Evolutionary conservation across 73 alveolate genomes (phyloP), one percentile per base, ranked within the genome.

Genomic region (Blepharisma stoltei): DNA sequence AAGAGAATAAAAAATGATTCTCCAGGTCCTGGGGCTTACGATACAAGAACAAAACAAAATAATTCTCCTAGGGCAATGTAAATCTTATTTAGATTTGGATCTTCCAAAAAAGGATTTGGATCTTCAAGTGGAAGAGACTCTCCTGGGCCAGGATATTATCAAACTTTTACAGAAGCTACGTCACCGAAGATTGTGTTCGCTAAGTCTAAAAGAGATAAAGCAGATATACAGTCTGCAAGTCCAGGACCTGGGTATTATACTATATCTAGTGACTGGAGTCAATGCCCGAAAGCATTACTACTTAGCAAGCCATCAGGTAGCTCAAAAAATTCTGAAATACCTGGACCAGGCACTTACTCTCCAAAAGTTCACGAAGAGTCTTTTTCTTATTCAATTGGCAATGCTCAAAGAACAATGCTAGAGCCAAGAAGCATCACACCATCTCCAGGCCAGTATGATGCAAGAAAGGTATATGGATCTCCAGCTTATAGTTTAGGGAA

Each of bases 341-440:
- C 73, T 20, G 73, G 73, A 47, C 73, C 73, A 60, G 73, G 73
- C 6, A 25, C 73, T 8, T 60, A 60, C 23, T 60, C 73, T 60
- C 73, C 73, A 18, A 14, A 25, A 25, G 49, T 14, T 9, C 11
- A 8, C 5, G 14, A 8, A 8, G 11, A n/a, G 11, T 20, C 73
- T 20, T 14, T 60, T 20, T 14, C 14, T 38, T 60, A 60, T 25
- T 60, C 73, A 5, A 25, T 60, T 60, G 73, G 73, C 5, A 14
- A n/a, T 14, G 45, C 6, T 9, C 18, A 60, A 25, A 60, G 73
- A 25, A 60, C 14, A 1, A 14, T 1, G 14, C 23, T 14, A 8
- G 45, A 20, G 38, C 23, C 23, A 25, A 20, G 18, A 18, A 25
- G 23, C 11, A 47, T 60, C 73, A 32, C 41, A 3, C 41, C 41